A percentile compares a stretch with the other conserved stretches of the same genome.
These are phyloP conservation scores for Scheffersomyces illinoinensis DNA, from an alignment of 1,139 yeast genomes.

Conservation along the genomic window DNA sequence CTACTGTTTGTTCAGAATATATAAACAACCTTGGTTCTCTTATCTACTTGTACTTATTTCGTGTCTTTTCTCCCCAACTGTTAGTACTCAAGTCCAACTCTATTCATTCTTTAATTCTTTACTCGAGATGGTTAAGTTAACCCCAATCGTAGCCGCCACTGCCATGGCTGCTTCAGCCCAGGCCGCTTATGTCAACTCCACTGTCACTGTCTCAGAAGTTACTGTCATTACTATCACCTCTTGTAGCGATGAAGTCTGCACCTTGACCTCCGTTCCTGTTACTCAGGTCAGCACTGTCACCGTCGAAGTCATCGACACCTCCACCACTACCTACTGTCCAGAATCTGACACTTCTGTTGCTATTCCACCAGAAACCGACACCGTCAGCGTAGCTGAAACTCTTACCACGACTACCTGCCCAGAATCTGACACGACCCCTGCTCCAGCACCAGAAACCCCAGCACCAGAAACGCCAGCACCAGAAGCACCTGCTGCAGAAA, in stretches of 20 bases:
- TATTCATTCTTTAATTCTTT: constrained; percentile 16
- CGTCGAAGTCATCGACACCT: constrained; percentile 3
- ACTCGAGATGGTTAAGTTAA: constrained; percentile 9
- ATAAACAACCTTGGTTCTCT: neutral
- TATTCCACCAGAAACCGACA: constrained; percentile 4
- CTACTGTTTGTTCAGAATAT: neutral
- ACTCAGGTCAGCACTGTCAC: constrained; percentile 7
- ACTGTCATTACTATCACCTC: constrained; percentile 1
- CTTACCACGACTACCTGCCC: constrained; percentile 11
- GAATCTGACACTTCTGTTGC: constrained; percentile 8
- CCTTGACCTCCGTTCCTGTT: constrained; percentile 6
- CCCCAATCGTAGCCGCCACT: constrained; percentile 11
- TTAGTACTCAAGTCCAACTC: constrained; percentile 13
- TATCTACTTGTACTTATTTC: neutral
- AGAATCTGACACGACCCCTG: constrained; percentile 7
- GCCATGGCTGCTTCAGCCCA: constrained; percentile 12
- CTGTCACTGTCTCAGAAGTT: neutral
- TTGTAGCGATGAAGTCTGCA: constrained; percentile 31
- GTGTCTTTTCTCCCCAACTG: constrained; percentile 1
- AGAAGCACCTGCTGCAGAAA: constrained; percentile 8
- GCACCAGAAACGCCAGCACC: constrained; percentile 4
- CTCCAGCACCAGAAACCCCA: constrained; percentile 7
- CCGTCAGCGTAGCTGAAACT: constrained; percentile 8
- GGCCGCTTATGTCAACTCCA: constrained; percentile 4
- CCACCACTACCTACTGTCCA: constrained; percentile 14